Percentiles rank a stretch among this genome's conserved stretches.
Conservation (phyloP, 2,329 filamentous ascomycete genomes). For the Drechslerella coelobrocha region DNA sequence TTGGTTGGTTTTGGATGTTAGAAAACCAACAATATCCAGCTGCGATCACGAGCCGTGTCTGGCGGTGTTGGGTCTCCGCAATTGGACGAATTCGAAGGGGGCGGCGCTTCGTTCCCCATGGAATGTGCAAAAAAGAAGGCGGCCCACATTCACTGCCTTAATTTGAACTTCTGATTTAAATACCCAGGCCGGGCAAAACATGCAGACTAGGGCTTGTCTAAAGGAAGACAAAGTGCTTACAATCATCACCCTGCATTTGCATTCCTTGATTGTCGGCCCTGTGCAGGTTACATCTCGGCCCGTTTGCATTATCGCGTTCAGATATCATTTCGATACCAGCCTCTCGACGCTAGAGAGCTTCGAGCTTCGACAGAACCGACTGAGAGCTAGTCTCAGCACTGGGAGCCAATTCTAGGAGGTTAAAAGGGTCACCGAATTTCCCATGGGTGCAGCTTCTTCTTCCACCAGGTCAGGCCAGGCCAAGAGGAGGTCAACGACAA, state of each 20-base stretch:
- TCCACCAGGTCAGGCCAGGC: not conserved
- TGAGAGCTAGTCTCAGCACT: not conserved
- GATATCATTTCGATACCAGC: conserved; percentile 1
- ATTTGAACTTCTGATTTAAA: conserved; percentile 5
- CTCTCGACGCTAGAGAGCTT: not conserved
- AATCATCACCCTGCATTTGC: conserved; percentile 1
- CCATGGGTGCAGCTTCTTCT: not conserved
- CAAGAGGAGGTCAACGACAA: not conserved
- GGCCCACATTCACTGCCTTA: not conserved
- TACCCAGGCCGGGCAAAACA: conserved; percentile 3
- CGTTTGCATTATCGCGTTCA: not conserved
- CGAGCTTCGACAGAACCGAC: not conserved
- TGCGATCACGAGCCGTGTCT: not conserved
- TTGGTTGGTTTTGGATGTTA: not conserved
- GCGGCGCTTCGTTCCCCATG: not conserved
- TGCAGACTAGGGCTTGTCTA: not conserved
- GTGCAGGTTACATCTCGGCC: not conserved
- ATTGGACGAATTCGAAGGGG: not conserved
- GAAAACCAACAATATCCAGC: not conserved
- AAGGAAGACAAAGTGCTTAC: not conserved
- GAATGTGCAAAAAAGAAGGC: not conserved
- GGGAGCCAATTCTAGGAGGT: not conserved
- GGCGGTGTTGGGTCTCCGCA: not conserved
- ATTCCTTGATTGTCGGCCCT: not conserved
- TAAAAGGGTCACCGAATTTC: not conserved